A percentile compares a stretch with the other conserved stretches of the same genome.
Conservation (phyloP, 331 rosid species). For the Rosa hybrid region DNA sequence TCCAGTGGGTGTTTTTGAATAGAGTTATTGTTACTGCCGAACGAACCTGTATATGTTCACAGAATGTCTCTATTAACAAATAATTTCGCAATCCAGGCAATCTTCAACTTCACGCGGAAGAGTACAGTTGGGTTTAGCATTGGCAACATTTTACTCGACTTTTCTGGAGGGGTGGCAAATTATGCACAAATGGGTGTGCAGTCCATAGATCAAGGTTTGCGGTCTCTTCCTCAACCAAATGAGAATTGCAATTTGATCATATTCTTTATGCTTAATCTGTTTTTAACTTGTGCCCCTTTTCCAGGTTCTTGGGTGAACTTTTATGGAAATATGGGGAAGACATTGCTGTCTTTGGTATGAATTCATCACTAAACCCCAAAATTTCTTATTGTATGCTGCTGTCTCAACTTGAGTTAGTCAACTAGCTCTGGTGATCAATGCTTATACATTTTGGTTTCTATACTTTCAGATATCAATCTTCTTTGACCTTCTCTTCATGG, state of each 20-base stretch:
- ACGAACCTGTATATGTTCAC: background rate
- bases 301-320: slow-evolving; percentile 89
- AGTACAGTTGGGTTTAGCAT: slow-evolving; percentile 86
- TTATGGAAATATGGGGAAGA: slow-evolving; percentile 74
- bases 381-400: background rate
- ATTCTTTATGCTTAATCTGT: slow-evolving; percentile 15
- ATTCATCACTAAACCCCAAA: background rate
- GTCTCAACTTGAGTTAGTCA: background rate
- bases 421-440: background rate
- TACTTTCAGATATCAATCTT: slow-evolving; percentile 59
- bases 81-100: slow-evolving; percentile 36
- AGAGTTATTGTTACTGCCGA: slow-evolving; percentile 5
- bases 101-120: slow-evolving; percentile 72
- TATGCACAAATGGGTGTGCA: slow-evolving; percentile 80
- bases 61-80: background rate
- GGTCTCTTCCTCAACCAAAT: slow-evolving; percentile 23
- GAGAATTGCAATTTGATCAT: slow-evolving; percentile 21
- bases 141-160: slow-evolving; percentile 76
- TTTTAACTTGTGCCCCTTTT: slow-evolving; percentile 26
- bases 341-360: slow-evolving; percentile 71
- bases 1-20: background rate
- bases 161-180: slow-evolving; percentile 68
- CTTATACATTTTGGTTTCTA: slow-evolving; percentile 10
- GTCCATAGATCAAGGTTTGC: slow-evolving; percentile 76
- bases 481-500: slow-evolving; percentile 70